Conservation (phyloP, 2,329 filamentous ascomycete genomes). For the Alternaria postmessia region DNA sequence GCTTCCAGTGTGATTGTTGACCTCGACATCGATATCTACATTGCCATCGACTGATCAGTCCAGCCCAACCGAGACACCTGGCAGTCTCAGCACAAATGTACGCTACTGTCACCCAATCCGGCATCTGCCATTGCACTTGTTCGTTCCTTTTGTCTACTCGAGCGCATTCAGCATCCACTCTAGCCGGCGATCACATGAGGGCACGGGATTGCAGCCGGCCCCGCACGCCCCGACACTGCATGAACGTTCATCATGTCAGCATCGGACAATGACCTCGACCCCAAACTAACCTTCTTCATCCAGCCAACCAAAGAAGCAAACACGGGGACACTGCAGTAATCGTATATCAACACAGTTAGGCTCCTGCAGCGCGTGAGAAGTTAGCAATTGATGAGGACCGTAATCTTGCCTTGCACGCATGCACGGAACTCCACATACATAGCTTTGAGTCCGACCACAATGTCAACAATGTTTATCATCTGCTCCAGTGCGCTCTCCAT, state of each 20-base stretch:
- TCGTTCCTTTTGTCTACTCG: not conserved
- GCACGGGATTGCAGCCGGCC: constrained; percentile 10
- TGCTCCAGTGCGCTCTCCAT: constrained; percentile 8
- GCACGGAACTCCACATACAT: constrained; percentile 8
- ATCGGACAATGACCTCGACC: not conserved
- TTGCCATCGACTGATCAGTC: not conserved
- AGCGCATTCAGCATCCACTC: not conserved
- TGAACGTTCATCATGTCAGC: constrained; percentile 1
- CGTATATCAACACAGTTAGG: not conserved
- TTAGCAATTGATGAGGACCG: not conserved
- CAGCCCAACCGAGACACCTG: not conserved
- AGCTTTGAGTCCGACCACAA: constrained; percentile 5
- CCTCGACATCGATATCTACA: not conserved
- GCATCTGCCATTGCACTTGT: not conserved
- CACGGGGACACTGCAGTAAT: not conserved
- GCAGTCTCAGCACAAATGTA: not conserved
- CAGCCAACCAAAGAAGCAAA: constrained; percentile 11
- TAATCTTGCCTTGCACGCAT: not conserved
- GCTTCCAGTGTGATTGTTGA: not conserved
- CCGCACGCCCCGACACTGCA: constrained; percentile 12
- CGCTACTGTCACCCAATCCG: not conserved
- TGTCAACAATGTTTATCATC: constrained; percentile 12
- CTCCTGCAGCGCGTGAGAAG: not conserved
- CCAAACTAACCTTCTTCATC: not conserved
- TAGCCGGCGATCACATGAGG: constrained; percentile 6